Conservation (phyloP, 2,329 filamentous ascomycete genomes). For the Hypoxylon sp. region DNA sequence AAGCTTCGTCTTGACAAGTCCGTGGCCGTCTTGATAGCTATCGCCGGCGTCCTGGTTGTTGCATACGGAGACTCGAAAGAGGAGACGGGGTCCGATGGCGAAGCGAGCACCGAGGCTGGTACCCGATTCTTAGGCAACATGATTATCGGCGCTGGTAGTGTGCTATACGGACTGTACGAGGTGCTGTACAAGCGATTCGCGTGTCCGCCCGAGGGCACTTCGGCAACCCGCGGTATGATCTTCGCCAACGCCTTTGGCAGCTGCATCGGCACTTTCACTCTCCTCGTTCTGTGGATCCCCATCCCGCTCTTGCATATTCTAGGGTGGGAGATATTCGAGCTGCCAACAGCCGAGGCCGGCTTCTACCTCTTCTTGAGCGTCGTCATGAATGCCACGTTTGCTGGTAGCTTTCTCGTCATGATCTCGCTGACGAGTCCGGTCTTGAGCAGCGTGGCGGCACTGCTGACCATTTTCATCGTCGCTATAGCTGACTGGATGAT, state of each 20-base stretch:
- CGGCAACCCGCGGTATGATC: conserved; percentile 87
- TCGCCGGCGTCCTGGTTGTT: conserved; percentile 89
- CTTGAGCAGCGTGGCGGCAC: conserved; percentile 87
- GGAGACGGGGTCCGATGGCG: conserved; percentile 56
- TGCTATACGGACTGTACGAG: conserved; percentile 96
- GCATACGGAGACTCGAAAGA: conserved; percentile 82
- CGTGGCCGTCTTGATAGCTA: conserved; percentile 84
- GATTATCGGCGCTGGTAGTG: conserved; percentile 87
- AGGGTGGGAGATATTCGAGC: conserved; percentile 82
- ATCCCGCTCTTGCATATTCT: conserved; percentile 82
- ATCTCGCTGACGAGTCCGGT: conserved; percentile 94
- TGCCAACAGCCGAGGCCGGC: conserved; percentile 80
- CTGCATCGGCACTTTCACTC: conserved; percentile 85
- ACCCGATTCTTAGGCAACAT: conserved; percentile 85
- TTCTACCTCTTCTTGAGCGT: conserved; percentile 83
- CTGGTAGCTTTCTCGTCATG: conserved; percentile 89
- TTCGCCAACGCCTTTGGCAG: conserved; percentile 94
- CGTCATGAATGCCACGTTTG: conserved; percentile 88
- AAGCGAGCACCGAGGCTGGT: conserved; percentile 53
- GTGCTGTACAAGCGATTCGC: conserved; percentile 94
- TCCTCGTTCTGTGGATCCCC: conserved; percentile 90
- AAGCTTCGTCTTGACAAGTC: conserved; percentile 85
- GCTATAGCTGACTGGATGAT: conserved; percentile 89
- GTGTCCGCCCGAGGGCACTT: conserved; percentile 89
- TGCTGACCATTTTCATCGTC: conserved; percentile 96